A percentile compares a stretch with the other conserved stretches of the same genome.
phyloP scores from a whole-genome alignment of 2,329 filamentous ascomycete species.

The Nemania sp. region DNA sequence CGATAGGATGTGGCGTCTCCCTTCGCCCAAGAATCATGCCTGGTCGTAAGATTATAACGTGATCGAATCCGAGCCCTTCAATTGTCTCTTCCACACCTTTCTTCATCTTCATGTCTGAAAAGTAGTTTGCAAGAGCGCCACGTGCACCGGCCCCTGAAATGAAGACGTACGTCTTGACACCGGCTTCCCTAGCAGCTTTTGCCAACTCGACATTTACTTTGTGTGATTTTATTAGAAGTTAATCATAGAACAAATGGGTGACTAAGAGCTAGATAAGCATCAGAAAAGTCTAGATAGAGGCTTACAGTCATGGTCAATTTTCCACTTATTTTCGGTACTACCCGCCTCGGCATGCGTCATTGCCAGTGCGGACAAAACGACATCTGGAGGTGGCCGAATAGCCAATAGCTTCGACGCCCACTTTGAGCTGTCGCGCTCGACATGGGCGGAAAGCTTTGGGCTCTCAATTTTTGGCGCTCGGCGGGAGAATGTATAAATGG shows the following conservation, averaged over 20 bases:
- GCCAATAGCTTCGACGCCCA: not conserved
- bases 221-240: not conserved
- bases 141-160: slow-evolving; percentile 3
- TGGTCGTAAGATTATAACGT: slow-evolving; percentile 8
- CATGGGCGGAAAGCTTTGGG: not conserved
- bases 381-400: not conserved
- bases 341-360: slow-evolving; percentile 7
- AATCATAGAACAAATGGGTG: no score
- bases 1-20: slow-evolving; percentile 7
- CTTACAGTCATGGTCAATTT: slow-evolving; percentile 13
- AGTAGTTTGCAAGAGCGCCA: not conserved
- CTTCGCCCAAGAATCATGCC: slow-evolving; percentile 18
- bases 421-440: slow-evolving; percentile 1
- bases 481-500: slow-evolving; percentile 9
- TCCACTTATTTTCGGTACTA: slow-evolving; percentile 11
- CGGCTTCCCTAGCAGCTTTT: not conserved
- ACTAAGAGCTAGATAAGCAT: no score
- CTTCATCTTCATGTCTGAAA: slow-evolving; percentile 14
- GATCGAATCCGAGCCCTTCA: not conserved
- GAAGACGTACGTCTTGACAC: slow-evolving; percentile 9
- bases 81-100: slow-evolving; percentile 11
- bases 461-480: slow-evolving; percentile 10
- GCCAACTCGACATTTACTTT: slow-evolving; percentile 11
- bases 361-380: slow-evolving; percentile 7
- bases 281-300: not conserved